Percentiles rank a stretch among this genome's conserved stretches.
Evolutionary conservation across 768 basidiomycete genomes (phyloP).

Genomic region (Suillus plorans): DNA sequence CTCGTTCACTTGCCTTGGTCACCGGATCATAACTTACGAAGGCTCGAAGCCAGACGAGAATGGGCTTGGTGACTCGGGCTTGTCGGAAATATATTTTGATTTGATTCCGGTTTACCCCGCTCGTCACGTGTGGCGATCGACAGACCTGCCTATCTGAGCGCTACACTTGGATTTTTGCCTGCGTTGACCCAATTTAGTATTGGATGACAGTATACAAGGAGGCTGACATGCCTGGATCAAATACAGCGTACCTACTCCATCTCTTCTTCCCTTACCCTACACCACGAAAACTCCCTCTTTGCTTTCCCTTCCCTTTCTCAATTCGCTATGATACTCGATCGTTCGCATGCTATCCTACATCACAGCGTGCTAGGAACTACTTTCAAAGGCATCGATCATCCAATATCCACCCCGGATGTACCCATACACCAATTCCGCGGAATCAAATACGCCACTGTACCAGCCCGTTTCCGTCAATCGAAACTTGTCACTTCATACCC

Average conservation of each 20-base stretch:
- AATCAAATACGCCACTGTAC: slow-evolving; percentile 74
- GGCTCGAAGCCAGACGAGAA: not conserved
- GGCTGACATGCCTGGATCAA: slow-evolving; percentile 15
- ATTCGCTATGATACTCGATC: slow-evolving; percentile 29
- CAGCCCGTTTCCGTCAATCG: slow-evolving; percentile 77
- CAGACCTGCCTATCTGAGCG: slow-evolving; percentile 23
- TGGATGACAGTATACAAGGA: slow-evolving; percentile 19
- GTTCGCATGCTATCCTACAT: slow-evolving; percentile 36
- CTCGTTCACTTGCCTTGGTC: too few species aligned
- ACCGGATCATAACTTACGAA: not conserved
- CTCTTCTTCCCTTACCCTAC: slow-evolving; percentile 1
- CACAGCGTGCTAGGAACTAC: slow-evolving; percentile 60
- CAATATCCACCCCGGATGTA: slow-evolving; percentile 51
- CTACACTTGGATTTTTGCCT: slow-evolving; percentile 20
- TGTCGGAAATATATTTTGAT: not conserved
- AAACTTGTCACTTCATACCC: slow-evolving; percentile 58
- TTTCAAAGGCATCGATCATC: slow-evolving; percentile 65
- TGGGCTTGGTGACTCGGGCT: not conserved
- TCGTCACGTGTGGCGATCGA: slow-evolving; percentile 25
- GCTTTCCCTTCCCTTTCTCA: slow-evolving; percentile 1
- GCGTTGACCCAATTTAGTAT: slow-evolving; percentile 17
- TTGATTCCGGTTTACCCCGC: slow-evolving; percentile 18
- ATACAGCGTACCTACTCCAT: not conserved
- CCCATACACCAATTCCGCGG: slow-evolving; percentile 73
- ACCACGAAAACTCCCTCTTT: not conserved